Conservation (phyloP, 176 grass and related monocot genomes). For the Carex scoparia region DNA sequence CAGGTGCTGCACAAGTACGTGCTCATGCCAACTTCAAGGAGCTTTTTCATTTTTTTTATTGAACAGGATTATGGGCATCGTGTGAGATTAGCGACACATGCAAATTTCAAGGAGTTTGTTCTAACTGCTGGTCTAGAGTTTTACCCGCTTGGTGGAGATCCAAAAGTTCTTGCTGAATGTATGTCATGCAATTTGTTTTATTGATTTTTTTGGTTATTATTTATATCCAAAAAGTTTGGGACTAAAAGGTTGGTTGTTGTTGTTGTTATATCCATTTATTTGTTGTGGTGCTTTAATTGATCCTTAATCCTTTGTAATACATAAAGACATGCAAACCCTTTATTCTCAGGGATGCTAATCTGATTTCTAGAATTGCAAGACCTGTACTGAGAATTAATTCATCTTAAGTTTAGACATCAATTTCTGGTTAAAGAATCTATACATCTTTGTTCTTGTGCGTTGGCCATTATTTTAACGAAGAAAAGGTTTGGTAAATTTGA, state of each 20-base stretch:
- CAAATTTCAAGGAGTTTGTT: conserved; percentile 85
- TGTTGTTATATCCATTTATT: background rate
- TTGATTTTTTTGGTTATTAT: background rate
- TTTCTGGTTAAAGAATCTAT: background rate
- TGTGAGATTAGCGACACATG: conserved; percentile 76
- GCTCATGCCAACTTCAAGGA: background rate
- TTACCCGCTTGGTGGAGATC: conserved; percentile 80
- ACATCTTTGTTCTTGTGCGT: background rate
- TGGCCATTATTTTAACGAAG: background rate
- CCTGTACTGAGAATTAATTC: background rate
- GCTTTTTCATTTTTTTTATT: background rate
- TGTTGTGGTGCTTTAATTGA: background rate
- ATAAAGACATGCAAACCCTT: background rate
- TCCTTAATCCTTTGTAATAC: background rate
- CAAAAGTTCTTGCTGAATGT: conserved; percentile 89
- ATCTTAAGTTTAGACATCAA: background rate
- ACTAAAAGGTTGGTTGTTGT: no score
- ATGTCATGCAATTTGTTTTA: conserved; percentile 24
- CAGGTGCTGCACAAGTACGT: background rate
- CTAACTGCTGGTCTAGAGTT: conserved; percentile 69
- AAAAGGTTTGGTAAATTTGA: conserved; percentile 33
- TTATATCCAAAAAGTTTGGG: background rate
- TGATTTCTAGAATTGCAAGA: background rate
- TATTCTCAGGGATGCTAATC: background rate
- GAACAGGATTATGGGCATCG: conserved; percentile 71